phyloP scores from a whole-genome alignment of 73 alveolate genomes.

The Tetrahymena malaccensis region DNA sequence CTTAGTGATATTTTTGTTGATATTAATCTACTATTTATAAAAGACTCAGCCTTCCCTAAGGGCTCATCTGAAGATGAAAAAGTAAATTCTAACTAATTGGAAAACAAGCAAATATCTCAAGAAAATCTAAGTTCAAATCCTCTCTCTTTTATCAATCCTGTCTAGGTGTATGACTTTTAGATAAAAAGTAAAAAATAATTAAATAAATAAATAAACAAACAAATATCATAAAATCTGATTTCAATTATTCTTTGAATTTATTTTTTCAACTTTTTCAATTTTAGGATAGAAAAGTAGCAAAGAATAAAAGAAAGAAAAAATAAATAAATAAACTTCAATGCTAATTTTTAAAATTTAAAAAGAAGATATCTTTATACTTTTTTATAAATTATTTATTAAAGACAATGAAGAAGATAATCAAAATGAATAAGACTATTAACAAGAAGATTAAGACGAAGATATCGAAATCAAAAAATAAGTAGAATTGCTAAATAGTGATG shows the following conservation, averaged over 20 bases:
- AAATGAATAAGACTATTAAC: not conserved
- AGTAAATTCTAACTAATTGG: not conserved
- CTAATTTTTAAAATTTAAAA: not conserved
- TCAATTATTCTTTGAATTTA: too few relatives aligned
- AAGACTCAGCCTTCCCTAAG: not conserved
- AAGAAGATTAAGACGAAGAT: not conserved
- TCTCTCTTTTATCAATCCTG: not conserved
- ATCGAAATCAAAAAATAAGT: not conserved
- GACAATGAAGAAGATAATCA: not conserved
- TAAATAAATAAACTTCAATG: not conserved
- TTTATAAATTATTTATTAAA: not conserved
- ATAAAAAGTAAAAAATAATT: not conserved
- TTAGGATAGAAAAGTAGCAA: not conserved
- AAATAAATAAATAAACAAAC: too few relatives aligned
- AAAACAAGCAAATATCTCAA: not conserved
- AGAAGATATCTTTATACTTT: not conserved
- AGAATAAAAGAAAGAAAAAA: not conserved
- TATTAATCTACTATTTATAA: not conserved
- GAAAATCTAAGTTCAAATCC: not conserved
- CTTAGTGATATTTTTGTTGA: too few relatives aligned
- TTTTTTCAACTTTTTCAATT: not conserved
- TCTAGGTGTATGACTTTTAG: not conserved
- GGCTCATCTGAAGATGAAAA: not conserved
- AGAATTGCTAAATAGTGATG: not conserved
- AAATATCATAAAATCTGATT: not conserved